Evolutionary conservation across 768 basidiomycete genomes (phyloP), one percentile per base, ranked within the genome.

Genomic region (Piloderma croceum): DNA sequence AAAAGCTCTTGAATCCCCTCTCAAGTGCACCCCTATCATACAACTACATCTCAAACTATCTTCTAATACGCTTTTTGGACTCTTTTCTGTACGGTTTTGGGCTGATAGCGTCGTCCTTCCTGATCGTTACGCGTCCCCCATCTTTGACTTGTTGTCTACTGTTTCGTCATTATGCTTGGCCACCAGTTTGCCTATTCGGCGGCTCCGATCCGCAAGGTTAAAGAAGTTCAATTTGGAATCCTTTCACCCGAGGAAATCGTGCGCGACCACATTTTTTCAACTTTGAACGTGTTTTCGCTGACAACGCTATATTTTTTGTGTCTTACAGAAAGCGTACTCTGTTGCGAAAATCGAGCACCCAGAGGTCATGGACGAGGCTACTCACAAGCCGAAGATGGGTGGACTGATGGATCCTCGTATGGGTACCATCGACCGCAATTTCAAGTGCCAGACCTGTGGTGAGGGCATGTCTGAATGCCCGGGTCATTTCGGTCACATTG

Each of bases 401-500:
- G 96, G 96, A 34, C 70, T 99, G 57, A 94, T 94, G 86, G 96
- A 99, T 68, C 90, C 93, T 37, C 81, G 90, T 44, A 90, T 98
- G 86, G 96, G 96, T 27, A 99, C 91, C 21, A 94, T 93, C 53
- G 91, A 93, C 71, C 76, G 91, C 51, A 92, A 93, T 61, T 93
- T 94, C 70, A 98, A 98, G 70, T 99, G 96, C 61, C 92, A 97
- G 70, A 98, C 96, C 21, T 98, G 96, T 62, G 93, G 92, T 50
- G 96, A 99, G 74, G 94, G 93, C n/a, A 97, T 98, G 93, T 84
- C 91, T 13, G 96, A 98, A 61, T 99, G 96, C 69, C 93, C 96
- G 20, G 96, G 96, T 37, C 96, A 98, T 63, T 99, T 99, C 69
- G 96, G 96, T 41, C 93, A 98, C 61, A 90, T 99, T 56, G 96